Evolutionary conservation across 257 asterid genomes (phyloP).

Genomic region (Solanum sejunctum): DNA sequence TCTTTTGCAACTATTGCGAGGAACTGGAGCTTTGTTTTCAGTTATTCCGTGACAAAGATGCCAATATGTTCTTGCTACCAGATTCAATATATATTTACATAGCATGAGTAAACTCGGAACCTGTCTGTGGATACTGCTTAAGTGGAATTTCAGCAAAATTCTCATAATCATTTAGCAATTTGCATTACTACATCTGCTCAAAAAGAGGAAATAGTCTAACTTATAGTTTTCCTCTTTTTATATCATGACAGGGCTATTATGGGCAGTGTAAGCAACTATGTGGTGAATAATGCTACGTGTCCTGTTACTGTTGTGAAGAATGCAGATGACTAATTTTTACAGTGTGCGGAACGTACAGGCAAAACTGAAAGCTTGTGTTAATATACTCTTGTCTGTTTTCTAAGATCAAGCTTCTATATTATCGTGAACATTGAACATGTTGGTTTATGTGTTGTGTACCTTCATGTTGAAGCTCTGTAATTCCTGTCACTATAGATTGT

Average conservation of each 20-base stretch:
- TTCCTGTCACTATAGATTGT: not conserved
- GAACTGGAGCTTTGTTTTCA: not conserved
- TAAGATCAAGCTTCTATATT: not conserved
- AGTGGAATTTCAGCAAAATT: not conserved
- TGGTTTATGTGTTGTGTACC: not conserved
- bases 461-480: not conserved
- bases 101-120: not conserved
- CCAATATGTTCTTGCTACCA: not conserved
- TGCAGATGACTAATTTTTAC: constrained; percentile 25
- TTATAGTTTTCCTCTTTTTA: not conserved
- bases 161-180: not conserved
- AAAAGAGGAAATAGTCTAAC: not conserved
- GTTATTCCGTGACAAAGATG: not conserved
- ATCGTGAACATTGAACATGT: not conserved
- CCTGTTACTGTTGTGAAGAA: constrained; percentile 83
- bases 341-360: not conserved
- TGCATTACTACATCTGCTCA: not conserved
- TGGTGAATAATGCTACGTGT: constrained; percentile 68
- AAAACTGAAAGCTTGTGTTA: not conserved
- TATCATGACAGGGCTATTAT: constrained; percentile 56
- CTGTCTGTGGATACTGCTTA: not conserved
- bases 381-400: not conserved
- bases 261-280: constrained; percentile 90
- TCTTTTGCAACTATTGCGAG: not conserved
- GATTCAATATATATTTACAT: not conserved